These are phyloP conservation scores for Diddensiella caesifluorescens DNA, from an alignment of 805 yeast species.

Conservation along the genomic window DNA sequence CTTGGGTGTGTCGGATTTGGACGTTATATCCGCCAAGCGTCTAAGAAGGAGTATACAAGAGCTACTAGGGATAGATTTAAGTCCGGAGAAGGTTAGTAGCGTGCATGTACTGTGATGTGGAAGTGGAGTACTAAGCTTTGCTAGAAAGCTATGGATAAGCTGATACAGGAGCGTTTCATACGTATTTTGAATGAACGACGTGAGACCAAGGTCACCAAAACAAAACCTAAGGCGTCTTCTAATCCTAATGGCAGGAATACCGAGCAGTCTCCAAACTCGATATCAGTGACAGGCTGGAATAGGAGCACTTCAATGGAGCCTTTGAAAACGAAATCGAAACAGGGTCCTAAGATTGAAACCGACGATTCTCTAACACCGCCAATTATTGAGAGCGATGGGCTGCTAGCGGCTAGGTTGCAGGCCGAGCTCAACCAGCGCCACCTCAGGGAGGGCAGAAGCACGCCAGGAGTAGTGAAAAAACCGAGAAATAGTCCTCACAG, in stretches of 20 bases:
- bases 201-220: background rate
- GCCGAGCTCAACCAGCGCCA: conserved; percentile 23
- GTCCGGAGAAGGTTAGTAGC: conserved; percentile 33
- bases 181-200: conserved; percentile 39
- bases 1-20: conserved; percentile 61
- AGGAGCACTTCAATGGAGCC: conserved; percentile 15
- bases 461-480: too few species aligned
- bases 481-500: conserved; percentile 17
- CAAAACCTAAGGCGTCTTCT: too few species aligned
- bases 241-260: too few species aligned
- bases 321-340: too few species aligned
- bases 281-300: conserved; percentile 19
- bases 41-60: conserved; percentile 70
- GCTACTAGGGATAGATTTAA: conserved; percentile 53
- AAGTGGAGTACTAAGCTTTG: background rate
- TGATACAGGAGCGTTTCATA: conserved; percentile 56
- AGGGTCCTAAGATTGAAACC: too few species aligned
- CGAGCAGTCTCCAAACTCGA: too few species aligned
- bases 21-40: conserved; percentile 63
- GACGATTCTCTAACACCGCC: too few species aligned
- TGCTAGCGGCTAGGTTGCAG: conserved; percentile 47
- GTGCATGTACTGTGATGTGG: background rate
- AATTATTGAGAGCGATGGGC: conserved; percentile 37
- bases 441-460: conserved; percentile 12
- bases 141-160: conserved; percentile 53